A percentile compares a stretch with the other conserved stretches of the same genome.
phyloP scores from a whole-genome alignment of 106 monocot species.

The Chionographis japonica region DNA sequence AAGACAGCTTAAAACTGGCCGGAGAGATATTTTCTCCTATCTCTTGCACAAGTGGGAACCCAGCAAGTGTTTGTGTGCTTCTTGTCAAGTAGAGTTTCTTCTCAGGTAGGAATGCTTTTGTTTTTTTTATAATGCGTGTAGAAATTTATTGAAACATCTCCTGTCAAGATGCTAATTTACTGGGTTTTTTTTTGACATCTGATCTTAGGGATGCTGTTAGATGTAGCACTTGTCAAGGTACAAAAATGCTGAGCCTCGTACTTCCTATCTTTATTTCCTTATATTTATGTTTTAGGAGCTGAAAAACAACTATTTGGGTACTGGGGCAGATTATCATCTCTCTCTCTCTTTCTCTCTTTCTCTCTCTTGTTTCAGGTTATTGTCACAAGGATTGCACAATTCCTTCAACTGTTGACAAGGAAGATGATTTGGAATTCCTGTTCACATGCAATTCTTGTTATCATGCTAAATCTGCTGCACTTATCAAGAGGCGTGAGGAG shows the following conservation, averaged over 20 bases:
- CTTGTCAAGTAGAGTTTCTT: constrained; percentile 53
- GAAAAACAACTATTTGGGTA: neutral
- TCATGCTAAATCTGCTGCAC: constrained; percentile 8
- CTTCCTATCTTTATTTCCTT: neutral
- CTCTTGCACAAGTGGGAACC: constrained; percentile 50
- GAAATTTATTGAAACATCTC: neutral
- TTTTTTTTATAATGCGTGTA: neutral
- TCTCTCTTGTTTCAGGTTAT: constrained; percentile 40
- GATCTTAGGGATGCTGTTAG: constrained; percentile 52
- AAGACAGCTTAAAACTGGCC: constrained; percentile 30
- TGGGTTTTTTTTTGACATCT: constrained; percentile 6
- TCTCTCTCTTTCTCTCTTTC: constrained; percentile 5
- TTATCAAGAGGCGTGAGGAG: constrained; percentile 14
- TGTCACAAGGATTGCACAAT: constrained; percentile 62
- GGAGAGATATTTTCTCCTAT: constrained; percentile 58
- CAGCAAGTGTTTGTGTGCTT: constrained; percentile 40
- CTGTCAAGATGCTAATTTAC: constrained; percentile 5
- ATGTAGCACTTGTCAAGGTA: constrained; percentile 80
- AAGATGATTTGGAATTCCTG: constrained; percentile 11
- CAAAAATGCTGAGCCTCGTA: constrained; percentile 1
- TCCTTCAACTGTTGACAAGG: constrained; percentile 14
- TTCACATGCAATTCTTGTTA: constrained; percentile 54
- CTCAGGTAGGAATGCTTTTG: constrained; percentile 40
- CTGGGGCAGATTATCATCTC: neutral
- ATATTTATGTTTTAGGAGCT: neutral